Percentiles rank a stretch among this genome's conserved stretches.
Conservation (phyloP, 257 asterid species). For the Jasminum sambac region DNA sequence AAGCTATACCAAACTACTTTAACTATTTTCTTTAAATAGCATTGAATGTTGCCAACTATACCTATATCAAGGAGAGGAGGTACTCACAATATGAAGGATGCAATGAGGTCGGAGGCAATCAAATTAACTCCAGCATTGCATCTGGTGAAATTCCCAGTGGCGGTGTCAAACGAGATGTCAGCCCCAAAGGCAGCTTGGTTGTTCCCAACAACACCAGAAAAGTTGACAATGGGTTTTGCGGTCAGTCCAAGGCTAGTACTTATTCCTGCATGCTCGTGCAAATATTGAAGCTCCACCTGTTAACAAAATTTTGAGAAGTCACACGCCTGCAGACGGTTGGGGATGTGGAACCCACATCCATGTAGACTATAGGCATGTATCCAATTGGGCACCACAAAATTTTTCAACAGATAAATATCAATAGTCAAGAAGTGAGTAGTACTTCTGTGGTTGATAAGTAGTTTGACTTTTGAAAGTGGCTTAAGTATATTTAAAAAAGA, state of each 20-base stretch:
- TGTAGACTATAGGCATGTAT: no score
- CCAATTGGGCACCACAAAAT: no score
- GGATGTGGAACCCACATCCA: no score
- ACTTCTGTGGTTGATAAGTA: no score
- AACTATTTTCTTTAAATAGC: not conserved
- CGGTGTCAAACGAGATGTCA: constrained; percentile 86
- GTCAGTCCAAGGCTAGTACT: constrained; percentile 86
- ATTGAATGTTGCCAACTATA: not conserved
- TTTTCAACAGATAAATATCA: no score
- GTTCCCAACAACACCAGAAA: constrained; percentile 91
- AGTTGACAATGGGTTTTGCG: constrained; percentile 83
- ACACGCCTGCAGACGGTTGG: no score
- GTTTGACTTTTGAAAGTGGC: no score
- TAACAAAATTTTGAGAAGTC: constrained; percentile 8
- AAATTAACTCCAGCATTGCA: constrained; percentile 74
- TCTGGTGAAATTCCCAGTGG: constrained; percentile 73
- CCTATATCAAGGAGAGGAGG: not conserved
- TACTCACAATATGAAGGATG: constrained; percentile 81
- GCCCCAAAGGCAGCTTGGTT: constrained; percentile 64
- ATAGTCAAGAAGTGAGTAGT: no score
- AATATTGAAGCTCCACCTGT: constrained; percentile 92
- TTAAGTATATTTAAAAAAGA: no score
- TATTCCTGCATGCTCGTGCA: constrained; percentile 91
- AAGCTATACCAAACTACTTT: no score
- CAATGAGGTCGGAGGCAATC: constrained; percentile 69